Base-by-base conservation (phyloP, 2,329 filamentous ascomycete genomes). In the Didymella glomerata region DNA sequence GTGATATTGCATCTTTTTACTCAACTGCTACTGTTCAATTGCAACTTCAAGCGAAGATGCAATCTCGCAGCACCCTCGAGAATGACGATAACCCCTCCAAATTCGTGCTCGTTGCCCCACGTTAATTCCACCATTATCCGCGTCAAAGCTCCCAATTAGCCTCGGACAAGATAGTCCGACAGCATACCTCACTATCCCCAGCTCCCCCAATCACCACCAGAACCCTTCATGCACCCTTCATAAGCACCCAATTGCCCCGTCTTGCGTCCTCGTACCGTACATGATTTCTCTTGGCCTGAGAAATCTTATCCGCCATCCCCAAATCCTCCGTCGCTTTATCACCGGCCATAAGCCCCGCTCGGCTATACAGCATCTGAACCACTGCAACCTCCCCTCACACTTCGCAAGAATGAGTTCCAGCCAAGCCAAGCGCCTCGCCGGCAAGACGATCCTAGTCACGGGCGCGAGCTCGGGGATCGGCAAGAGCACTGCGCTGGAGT, bases 381-480 rank as follows among this genome's bases (percentile, higher is more conserved):
- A 63, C 4, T 34, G 45, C 27, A 49, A 46, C 24, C 36, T 65
- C 14, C 65, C 61, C 25, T 61, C 54, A 49, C 63, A 66, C 3
- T 54, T 65, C 40, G 60, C 83, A 70, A 85, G 78, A 57, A 90
- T 89, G 86, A 85, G 91, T 42, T 86, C 91, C 38, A 49, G 44
- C 32, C 88, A 90, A 80, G 85, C 85, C 64, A 90, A 92, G 78
- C 93, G 94, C 81, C 91, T 99, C 61, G 85, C 90, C 72, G 93
- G 93, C 85, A 98, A 98, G 82, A 98, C 93, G 4, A 83, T 98
- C 59, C 79, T 98, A 57, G 86, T 99, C 64, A 98, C 95, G 5
- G 95, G 95, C 56, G 95, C 95, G 30, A 95, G 90, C 4, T 96
- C 92, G 20, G 95, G 95, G 62, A 98, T 99, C 78, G 95, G 95